Evolutionary conservation across 1,284 basidiomycete species (phyloP), one percentile per base, ranked within the genome.

Genomic region (Mycosarcoma maydis): DNA sequence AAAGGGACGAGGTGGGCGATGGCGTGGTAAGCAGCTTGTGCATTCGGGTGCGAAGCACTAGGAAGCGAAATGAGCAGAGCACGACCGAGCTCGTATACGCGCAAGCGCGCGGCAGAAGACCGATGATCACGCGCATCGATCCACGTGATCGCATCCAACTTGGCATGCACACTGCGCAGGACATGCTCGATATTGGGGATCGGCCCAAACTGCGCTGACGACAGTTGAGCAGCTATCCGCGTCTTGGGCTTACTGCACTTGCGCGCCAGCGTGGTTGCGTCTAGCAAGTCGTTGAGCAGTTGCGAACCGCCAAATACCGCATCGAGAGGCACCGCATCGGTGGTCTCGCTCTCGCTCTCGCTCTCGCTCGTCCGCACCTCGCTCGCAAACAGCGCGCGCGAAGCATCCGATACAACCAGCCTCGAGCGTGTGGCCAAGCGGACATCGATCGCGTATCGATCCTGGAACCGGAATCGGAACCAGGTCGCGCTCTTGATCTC

Each of bases 401-500:
- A 44, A 4, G 66, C 71, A n/a, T 73, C 71, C 38, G 52, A 61
- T 3, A 69, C 38, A 9, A 73, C 17, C 43, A 69, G 33, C 34
- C 88, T 86, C 60, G 87, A 86, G 24, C 85, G 85, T 11, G 84
- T 86, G 86, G 91, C 86, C 74, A 92, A 84, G 73, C 91, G 87
- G 78, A 92, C 87, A 75, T 92, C 90, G 38, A 92, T 84, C 0
- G 89, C 90, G 77, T 90, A 88, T 88, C 86, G 86, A 27, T 88
- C 83, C 75, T 90, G 85, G 66, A 90, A 90, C 41, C 90, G 82
- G 29, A 92, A 80, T 47, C 91, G 84, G 83, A 89, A 91, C 91
- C 91, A 92, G 6, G 89, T 89, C 33, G 89, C 88, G 4, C 88
- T 86, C 80, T 91, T 91, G 6, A 90, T 86, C 78, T 89, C 88